These are phyloP conservation scores for Eremothecium sinecaudum DNA, from an alignment of 1,139 yeast species.

Conservation along the genomic window DNA sequence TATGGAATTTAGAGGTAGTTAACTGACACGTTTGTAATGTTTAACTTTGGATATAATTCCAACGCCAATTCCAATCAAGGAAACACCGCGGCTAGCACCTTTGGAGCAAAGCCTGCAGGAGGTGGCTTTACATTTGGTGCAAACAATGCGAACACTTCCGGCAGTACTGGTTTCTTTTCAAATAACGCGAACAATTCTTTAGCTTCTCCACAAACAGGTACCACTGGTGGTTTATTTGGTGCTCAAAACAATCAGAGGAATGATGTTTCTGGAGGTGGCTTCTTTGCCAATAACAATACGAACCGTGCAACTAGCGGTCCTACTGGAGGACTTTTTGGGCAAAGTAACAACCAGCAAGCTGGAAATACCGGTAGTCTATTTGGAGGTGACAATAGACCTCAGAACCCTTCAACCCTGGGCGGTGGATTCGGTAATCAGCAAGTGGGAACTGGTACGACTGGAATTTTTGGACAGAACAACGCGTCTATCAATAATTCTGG, in stretches of 20 bases:
- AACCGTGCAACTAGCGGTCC: too few relatives aligned
- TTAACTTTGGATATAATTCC: constrained; percentile 9
- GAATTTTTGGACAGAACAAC: constrained; percentile 13
- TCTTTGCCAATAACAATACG: too few relatives aligned
- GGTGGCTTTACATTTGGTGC: constrained; percentile 8
- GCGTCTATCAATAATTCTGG: constrained; percentile 6
- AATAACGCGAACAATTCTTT: constrained; percentile 12
- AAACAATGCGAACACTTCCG: constrained; percentile 6
- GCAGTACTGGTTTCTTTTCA: constrained; percentile 5
- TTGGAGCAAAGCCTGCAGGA: constrained; percentile 17
- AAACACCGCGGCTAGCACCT: constrained; percentile 25
- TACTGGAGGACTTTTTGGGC: constrained; percentile 3
- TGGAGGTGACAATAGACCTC: constrained; percentile 10
- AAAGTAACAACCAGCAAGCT: neutral
- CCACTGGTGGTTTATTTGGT: constrained; percentile 29
- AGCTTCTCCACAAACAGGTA: neutral
- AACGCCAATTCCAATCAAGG: constrained; percentile 10
- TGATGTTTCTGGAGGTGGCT: neutral
- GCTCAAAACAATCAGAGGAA: constrained; percentile 2
- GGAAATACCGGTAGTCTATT: constrained; percentile 7
- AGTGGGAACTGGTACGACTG: constrained; percentile 8
- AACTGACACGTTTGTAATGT: constrained; percentile 3
- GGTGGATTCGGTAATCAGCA: constrained; percentile 23
- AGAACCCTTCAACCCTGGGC: constrained; percentile 4
- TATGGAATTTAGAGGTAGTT: neutral